Evolutionary conservation across 331 rosid species (phyloP).

Genomic region (Dryas integrifolia): DNA sequence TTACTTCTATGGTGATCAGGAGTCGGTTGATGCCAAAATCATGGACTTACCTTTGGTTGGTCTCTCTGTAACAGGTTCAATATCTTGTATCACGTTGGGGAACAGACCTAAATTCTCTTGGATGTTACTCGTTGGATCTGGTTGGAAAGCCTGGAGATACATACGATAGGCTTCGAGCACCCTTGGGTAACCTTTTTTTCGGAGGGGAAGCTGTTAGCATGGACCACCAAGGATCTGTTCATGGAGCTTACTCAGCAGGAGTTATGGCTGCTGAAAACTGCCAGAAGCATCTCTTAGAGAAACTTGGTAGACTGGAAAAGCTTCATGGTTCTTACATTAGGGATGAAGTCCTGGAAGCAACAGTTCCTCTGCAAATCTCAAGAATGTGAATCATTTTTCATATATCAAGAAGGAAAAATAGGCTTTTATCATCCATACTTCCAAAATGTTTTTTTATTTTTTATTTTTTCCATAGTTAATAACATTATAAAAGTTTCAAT

Average conservation of each 20-base stretch:
- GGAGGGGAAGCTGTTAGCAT: conserved; percentile 74
- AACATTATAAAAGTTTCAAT: neutral
- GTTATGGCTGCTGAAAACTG: conserved; percentile 74
- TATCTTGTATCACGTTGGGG: conserved; percentile 78
- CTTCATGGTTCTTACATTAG: neutral
- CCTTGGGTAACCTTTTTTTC: conserved; percentile 62
- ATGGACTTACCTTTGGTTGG: neutral
- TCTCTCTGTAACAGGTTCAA: conserved; percentile 48
- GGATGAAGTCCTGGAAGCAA: conserved; percentile 8
- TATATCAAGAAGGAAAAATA: neutral
- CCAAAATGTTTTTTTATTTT: too few species aligned
- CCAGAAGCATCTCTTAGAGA: conserved; percentile 21
- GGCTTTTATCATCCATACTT: too few species aligned
- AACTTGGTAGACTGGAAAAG: conserved; percentile 11
- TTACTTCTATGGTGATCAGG: neutral
- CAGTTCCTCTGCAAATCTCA: conserved; percentile 22
- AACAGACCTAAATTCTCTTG: conserved; percentile 67
- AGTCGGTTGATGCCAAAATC: neutral
- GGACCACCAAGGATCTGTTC: conserved; percentile 77
- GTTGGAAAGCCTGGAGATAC: conserved; percentile 66
- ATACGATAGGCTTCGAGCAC: conserved; percentile 69
- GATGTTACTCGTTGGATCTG: conserved; percentile 66
- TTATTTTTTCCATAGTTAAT: too few species aligned
- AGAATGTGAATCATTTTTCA: conserved; percentile 10
- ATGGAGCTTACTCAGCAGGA: conserved; percentile 84